Evolutionary conservation across 345 rosid genomes (phyloP), one percentile per base, ranked within the genome.

Genomic region (Gossypium turneri): DNA sequence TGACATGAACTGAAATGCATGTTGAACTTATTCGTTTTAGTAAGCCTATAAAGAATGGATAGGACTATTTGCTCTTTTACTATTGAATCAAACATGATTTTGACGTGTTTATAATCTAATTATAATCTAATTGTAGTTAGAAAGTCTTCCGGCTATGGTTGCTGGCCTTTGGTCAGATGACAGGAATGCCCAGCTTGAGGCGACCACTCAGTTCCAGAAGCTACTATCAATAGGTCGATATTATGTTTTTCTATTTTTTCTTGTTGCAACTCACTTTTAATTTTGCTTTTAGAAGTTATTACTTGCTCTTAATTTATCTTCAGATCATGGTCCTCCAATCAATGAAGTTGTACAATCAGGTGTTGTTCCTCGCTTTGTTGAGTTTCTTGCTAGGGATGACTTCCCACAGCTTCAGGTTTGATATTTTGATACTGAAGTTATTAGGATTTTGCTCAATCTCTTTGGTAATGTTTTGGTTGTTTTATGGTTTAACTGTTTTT

Each of bases 271-370:
- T 75, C 56, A 62, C 47, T 73, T 24, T 4, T 69, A 50, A 9
- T 16, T 53, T 53, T 38, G 41, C 24, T 16, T 52, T 67, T 76
- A 17, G 17, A 41, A 11, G 25, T 76, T 24, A 4, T 57, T 2
- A 29, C 27, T 25, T 59, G 16, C 52, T 9, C 50, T 34, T 24
- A 52, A 2, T 77, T 5, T 65, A 65, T 24, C 22, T 84, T 69
- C 76, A 90, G 93, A 88, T n/a, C 86, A 88, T 27, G 84, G 86
- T 73, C 96, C 96, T 70, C 96, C 96, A 7, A 89, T 87, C 69
- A 85, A 89, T 27, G 93, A 85, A 71, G 92, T 91, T 73, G 83
- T 90, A 60, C 85, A 81, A 68, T 80, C 88, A 67, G 93, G 92
- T 57, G 88, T 86, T 52, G 92, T 91, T 75, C 97, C 97, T 76